Percentiles rank a stretch among this genome's conserved stretches.
Conservation (phyloP, 1,139 yeast species). For the Hemisphaericaspora xylofermentans region DNA sequence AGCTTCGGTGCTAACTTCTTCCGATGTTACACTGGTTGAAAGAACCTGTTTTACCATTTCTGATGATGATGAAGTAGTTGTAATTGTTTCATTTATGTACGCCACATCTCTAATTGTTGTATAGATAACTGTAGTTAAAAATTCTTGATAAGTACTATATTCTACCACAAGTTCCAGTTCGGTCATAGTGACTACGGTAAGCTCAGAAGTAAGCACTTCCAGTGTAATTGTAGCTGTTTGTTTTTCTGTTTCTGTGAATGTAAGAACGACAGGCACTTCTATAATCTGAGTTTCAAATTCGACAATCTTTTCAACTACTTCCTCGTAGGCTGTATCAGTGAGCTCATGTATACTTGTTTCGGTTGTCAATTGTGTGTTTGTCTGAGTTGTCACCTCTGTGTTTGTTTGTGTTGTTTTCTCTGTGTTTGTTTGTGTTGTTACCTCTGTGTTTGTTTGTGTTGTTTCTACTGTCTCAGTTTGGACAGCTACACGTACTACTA, state of each 20-base stretch:
- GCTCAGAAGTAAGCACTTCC: slow-evolving; percentile 28
- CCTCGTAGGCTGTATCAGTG: background rate
- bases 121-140: slow-evolving; percentile 5
- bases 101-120: background rate
- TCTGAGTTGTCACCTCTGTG: background rate
- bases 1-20: too few species aligned
- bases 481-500: too few species aligned
- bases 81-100: background rate
- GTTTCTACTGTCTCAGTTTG: background rate
- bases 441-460: background rate
- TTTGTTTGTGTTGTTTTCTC: background rate
- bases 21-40: too few species aligned
- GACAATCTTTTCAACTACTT: background rate
- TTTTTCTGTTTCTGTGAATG: background rate
- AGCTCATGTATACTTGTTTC: background rate
- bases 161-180: slow-evolving; percentile 16
- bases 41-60: too few species aligned
- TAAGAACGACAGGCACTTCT: background rate
- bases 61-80: background rate
- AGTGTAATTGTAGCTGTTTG: background rate
- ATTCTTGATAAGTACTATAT: slow-evolving; percentile 24
- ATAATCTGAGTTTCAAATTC: background rate
- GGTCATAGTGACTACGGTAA: slow-evolving; percentile 13
- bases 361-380: background rate
- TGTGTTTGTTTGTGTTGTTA: background rate